Evolutionary conservation across 1,284 basidiomycete genomes (phyloP).

Genomic region (Leccinum pachyderme): DNA sequence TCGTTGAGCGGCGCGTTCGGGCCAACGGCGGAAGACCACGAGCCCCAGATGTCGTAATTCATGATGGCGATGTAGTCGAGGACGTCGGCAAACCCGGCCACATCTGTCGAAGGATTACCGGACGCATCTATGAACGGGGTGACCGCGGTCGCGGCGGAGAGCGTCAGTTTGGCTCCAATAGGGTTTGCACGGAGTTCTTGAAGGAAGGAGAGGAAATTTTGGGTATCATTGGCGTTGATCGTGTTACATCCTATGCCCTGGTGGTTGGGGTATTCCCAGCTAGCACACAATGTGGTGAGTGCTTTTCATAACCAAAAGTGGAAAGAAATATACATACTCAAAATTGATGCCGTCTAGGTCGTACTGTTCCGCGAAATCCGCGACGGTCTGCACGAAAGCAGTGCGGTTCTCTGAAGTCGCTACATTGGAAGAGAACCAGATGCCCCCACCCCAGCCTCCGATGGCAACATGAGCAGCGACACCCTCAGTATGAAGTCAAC

Average conservation of each 20-base stretch:
- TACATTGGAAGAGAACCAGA: not conserved
- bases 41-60: constrained; percentile 74
- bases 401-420: constrained; percentile 44
- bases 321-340: constrained; percentile 14
- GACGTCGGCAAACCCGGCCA: constrained; percentile 39
- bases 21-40: constrained; percentile 47
- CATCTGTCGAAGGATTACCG: constrained; percentile 53
- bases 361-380: constrained; percentile 43
- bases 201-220: constrained; percentile 46
- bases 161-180: constrained; percentile 42
- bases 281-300: constrained; percentile 12
- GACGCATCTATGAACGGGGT: constrained; percentile 52
- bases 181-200: constrained; percentile 44
- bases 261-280: constrained; percentile 54
- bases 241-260: constrained; percentile 47
- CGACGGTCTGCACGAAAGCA: constrained; percentile 62
- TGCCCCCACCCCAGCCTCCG: not conserved
- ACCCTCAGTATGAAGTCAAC: not conserved
- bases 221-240: constrained; percentile 43
- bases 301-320: not conserved
- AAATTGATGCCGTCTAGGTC: constrained; percentile 21
- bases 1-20: constrained; percentile 69
- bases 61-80: constrained; percentile 72
- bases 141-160: constrained; percentile 59
- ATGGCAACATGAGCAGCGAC: not conserved